Evolutionary conservation across 2,329 filamentous ascomycete species (phyloP), one percentile per base, ranked within the genome.

Genomic region (Endothia cerciana): DNA sequence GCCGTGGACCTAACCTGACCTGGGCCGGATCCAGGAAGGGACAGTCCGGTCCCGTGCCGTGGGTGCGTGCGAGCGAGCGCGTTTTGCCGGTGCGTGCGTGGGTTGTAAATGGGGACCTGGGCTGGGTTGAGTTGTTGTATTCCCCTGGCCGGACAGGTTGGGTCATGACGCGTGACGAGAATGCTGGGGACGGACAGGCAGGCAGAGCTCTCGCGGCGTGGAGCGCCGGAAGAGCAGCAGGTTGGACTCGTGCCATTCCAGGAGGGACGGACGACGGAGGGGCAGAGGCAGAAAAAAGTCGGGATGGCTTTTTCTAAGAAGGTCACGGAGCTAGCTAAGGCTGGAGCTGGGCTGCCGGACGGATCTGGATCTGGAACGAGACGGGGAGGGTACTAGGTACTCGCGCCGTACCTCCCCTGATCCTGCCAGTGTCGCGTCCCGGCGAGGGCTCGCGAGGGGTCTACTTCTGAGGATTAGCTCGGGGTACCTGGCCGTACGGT

Each of bases 211-310:
- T 75, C 76, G 73, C 74, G 75, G 74, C 72, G 70, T 74, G 73
- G 74, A 78, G 72, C 72, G 73, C 75, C 71, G 75, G 74, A 62
- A 65, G 65, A 77, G 77, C 75, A 69, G 66, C 63, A 63, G 41
- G 51, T 71, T 76, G 75, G n/a, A 77, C 77, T 80, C 76, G 77
- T 79, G 77, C 78, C 79, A 79, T 79, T 71, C 71, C 71, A 76
- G 66, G 72, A 65, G 72, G 70, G 72, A 64, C 71, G 70, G 72
- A 55, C 43, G 30, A 75, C 71, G 72, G 74, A 75, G 75, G 74
- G 76, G 73, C 70, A 73, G 69, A 65, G 56, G 47, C 67, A 69
- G 68, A 71, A 68, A 72, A 73, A 76, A 74, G 75, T 75, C 74
- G 72, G 75, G 73, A 77, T 77, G 75, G 70, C 70, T 73, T 80